A percentile compares a stretch with the other conserved stretches of the same genome.
Conservation (phyloP, 768 basidiomycete species). For the Trametes maxima region DNA sequence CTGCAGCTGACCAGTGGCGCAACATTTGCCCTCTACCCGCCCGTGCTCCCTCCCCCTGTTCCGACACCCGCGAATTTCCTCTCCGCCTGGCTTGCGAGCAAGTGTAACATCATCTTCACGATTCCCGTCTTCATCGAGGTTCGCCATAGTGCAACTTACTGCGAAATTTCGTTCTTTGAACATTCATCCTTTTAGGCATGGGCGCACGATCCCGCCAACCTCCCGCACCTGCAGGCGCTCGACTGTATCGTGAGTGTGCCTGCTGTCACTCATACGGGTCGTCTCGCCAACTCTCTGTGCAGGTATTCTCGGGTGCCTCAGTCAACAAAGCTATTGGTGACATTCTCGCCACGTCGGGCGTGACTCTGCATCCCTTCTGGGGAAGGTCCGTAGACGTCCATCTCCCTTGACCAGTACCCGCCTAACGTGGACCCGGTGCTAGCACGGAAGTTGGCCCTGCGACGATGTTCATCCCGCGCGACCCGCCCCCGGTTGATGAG, state of each 20-base stretch:
- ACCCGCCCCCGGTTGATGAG: constrained; percentile 4
- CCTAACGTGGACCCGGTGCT: neutral
- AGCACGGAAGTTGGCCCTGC: constrained; percentile 18
- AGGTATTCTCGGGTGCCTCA: constrained; percentile 9
- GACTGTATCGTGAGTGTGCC: constrained; percentile 13
- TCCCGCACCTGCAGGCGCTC: constrained; percentile 1
- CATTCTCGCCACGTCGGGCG: neutral
- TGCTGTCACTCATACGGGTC: neutral
- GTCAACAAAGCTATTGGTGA: constrained; percentile 10
- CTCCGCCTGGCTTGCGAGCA: neutral
- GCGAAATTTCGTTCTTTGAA: too few species aligned
- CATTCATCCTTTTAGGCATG: constrained; percentile 3
- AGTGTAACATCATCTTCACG: constrained; percentile 17
- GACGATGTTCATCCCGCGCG: constrained; percentile 15
- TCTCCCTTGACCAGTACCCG: neutral
- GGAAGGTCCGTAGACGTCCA: neutral
- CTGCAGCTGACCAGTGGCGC: constrained; percentile 10
- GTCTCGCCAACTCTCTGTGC: neutral
- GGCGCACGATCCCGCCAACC: constrained; percentile 8
- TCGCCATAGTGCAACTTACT: neutral
- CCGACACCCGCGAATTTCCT: constrained; percentile 21
- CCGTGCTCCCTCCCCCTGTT: neutral
- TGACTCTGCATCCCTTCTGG: constrained; percentile 7
- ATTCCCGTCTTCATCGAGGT: constrained; percentile 22
- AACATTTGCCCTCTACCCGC: constrained; percentile 15